Conservation (phyloP, 768 basidiomycete species). For the Austroboletus eburneus region DNA sequence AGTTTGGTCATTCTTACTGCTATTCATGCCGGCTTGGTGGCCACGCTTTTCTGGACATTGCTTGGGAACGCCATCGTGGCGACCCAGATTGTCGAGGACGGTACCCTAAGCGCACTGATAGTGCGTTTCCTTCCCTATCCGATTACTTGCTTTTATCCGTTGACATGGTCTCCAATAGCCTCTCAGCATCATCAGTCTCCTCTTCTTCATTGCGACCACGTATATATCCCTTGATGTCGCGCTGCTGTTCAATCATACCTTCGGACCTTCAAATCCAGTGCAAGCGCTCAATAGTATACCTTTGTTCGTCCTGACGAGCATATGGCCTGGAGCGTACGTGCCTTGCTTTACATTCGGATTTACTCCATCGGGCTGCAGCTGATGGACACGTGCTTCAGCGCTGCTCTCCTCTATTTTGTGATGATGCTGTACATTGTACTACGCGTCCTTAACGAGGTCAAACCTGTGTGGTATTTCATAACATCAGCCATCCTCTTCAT, state of each 20-base stretch:
- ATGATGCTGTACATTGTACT: constrained; percentile 83
- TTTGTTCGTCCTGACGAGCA: constrained; percentile 74
- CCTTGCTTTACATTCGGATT: background rate
- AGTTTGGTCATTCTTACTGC: constrained; percentile 68
- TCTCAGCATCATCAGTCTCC: constrained; percentile 48
- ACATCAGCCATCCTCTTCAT: constrained; percentile 74
- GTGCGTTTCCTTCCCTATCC: constrained; percentile 44
- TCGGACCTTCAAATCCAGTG: constrained; percentile 59
- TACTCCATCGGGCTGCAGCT: constrained; percentile 2
- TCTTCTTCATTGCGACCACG: constrained; percentile 65
- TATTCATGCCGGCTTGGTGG: constrained; percentile 75
- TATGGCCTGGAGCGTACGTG: constrained; percentile 76
- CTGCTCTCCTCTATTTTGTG: constrained; percentile 62
- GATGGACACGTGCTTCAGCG: constrained; percentile 34
- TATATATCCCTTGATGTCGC: constrained; percentile 87
- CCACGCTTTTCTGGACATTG: constrained; percentile 74
- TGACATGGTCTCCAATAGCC: constrained; percentile 43
- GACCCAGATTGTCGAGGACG: constrained; percentile 92
- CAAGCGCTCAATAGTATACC: constrained; percentile 58
- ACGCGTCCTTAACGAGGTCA: constrained; percentile 67
- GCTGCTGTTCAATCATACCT: constrained; percentile 56
- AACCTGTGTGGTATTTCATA: constrained; percentile 77
- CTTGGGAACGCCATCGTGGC: constrained; percentile 74
- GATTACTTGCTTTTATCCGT: background rate
- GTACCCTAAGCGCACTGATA: constrained; percentile 64